Evolutionary conservation across 2,329 filamentous ascomycete genomes (phyloP).

Genomic region (Phoma sp.): DNA sequence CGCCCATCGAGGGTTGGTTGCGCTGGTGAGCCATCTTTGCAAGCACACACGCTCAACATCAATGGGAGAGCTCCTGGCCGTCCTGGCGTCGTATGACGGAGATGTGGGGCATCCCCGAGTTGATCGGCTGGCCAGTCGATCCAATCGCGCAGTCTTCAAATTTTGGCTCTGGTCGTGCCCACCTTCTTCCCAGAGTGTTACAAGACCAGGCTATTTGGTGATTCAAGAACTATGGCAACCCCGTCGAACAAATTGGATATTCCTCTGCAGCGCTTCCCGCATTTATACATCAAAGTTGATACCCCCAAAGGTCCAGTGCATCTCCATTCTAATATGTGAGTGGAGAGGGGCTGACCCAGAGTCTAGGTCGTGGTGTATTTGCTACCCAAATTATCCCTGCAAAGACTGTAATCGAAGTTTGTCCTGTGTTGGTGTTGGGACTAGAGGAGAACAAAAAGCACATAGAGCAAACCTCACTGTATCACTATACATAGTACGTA

Average conservation of each 20-base stretch:
- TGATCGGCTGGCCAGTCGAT: background rate
- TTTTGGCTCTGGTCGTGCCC: background rate
- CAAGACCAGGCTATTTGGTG: background rate
- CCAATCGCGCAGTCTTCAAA: conserved; percentile 10
- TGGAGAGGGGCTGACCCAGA: conserved; percentile 1
- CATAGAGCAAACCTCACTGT: conserved; percentile 58
- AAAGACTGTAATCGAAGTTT: conserved; percentile 58
- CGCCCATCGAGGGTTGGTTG: conserved; percentile 43
- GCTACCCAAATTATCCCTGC: conserved; percentile 54
- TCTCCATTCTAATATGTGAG: background rate
- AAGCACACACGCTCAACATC: conserved; percentile 9
- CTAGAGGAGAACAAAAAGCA: conserved; percentile 56
- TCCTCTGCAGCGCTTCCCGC: conserved; percentile 50
- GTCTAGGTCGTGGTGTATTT: conserved; percentile 60
- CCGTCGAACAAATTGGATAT: conserved; percentile 23
- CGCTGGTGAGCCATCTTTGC: conserved; percentile 48
- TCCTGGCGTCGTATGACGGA: conserved; percentile 5
- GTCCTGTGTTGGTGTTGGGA: conserved; percentile 58
- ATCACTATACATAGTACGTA: conserved; percentile 62
- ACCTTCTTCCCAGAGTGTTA: background rate
- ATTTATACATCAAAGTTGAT: conserved; percentile 53
- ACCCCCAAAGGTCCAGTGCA: conserved; percentile 56
- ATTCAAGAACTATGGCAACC: conserved; percentile 1
- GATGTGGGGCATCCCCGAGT: conserved; percentile 17
- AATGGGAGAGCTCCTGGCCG: conserved; percentile 2